phyloP scores from a whole-genome alignment of 306 rosid genomes.

The Phaseolus lunatus region DNA sequence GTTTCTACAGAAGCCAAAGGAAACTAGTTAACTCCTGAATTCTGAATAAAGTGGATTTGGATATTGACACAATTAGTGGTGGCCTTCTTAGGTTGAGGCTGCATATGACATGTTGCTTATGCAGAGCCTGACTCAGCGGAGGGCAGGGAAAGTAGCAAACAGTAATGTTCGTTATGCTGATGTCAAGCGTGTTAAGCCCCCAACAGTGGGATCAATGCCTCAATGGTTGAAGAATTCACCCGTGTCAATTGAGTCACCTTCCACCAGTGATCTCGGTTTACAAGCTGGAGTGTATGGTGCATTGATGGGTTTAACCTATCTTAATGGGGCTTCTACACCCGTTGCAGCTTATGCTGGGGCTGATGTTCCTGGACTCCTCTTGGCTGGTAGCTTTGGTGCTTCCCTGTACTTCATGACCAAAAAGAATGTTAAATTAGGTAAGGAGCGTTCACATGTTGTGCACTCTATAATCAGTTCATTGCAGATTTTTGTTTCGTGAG shows the following conservation, averaged over 20 bases:
- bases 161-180: slow-evolving; percentile 90
- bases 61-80: slow-evolving; percentile 29
- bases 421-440: slow-evolving; percentile 88
- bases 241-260: slow-evolving; percentile 77
- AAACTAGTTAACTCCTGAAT: slow-evolving; percentile 15
- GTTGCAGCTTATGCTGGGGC: slow-evolving; percentile 70
- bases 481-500: slow-evolving; percentile 4
- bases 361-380: slow-evolving; percentile 92
- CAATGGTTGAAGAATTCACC: slow-evolving; percentile 88
- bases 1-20: background rate
- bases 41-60: slow-evolving; percentile 23
- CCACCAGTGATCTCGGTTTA: slow-evolving; percentile 77
- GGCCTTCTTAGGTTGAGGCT: slow-evolving; percentile 77
- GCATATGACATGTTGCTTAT: slow-evolving; percentile 98
- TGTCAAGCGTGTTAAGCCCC: slow-evolving; percentile 76
- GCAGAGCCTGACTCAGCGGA: slow-evolving; percentile 91
- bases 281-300: slow-evolving; percentile 98
- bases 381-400: slow-evolving; percentile 99
- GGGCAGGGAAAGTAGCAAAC: slow-evolving; percentile 85
- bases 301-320: slow-evolving; percentile 81
- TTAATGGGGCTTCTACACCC: slow-evolving; percentile 68
- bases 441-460: slow-evolving; percentile 41
- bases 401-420: slow-evolving; percentile 95
- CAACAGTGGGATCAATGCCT: slow-evolving; percentile 66
- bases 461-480: slow-evolving; percentile 23